These are phyloP conservation scores for Yarrowia sp. DNA, from an alignment of 805 yeast species.

Conservation along the genomic window DNA sequence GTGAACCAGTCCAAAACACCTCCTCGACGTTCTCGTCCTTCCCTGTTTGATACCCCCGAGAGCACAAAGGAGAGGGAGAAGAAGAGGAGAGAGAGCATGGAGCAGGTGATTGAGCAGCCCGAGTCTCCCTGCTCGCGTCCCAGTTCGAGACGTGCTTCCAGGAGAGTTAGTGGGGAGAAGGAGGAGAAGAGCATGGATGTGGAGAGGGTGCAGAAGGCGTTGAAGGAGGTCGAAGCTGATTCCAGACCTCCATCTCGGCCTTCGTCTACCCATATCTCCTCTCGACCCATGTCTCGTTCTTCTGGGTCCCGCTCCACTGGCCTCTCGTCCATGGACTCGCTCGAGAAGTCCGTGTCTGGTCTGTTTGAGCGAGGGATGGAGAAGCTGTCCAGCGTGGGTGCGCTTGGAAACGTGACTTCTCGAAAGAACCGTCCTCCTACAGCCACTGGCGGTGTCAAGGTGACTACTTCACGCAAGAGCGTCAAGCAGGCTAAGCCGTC, in stretches of 20 bases:
- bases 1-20: neutral
- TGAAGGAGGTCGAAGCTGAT: no score
- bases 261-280: no score
- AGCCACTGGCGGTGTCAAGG: constrained; percentile 17
- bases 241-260: no score
- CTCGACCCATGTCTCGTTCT: neutral
- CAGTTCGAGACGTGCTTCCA: neutral
- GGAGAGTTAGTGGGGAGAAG: neutral
- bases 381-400: neutral
- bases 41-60: neutral
- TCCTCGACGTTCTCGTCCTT: constrained; percentile 4
- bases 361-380: neutral
- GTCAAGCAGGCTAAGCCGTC: neutral
- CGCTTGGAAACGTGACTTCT: neutral
- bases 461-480: constrained; percentile 3
- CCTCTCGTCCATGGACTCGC: neutral
- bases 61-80: constrained; percentile 9
- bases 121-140: neutral
- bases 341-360: neutral
- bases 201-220: neutral
- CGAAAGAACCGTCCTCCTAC: constrained; percentile 13
- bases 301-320: neutral
- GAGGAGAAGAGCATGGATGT: neutral
- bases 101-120: constrained; percentile 20
- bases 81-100: constrained; percentile 13